Percentiles rank a stretch among this genome's conserved stretches.
Conservation (phyloP, 2,329 filamentous ascomycete genomes). For the Colletotrichum euphorbiae region DNA sequence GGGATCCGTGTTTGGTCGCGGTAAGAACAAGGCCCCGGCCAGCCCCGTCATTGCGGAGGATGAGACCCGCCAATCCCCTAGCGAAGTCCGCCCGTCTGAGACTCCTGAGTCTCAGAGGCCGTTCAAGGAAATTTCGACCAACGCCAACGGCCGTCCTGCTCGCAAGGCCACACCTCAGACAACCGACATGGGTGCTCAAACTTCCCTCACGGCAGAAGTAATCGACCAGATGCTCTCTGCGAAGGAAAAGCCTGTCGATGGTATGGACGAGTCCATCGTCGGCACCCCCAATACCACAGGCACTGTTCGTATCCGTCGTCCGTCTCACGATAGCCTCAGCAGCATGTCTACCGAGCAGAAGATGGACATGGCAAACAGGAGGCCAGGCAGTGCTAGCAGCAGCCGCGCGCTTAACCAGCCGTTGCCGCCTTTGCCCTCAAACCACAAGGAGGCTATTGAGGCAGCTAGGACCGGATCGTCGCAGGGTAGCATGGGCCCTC, state of each 20-base stretch:
- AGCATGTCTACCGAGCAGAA: conserved; percentile 48
- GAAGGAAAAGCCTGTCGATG: conserved; percentile 52
- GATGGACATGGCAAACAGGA: conserved; percentile 47
- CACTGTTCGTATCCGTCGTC: conserved; percentile 56
- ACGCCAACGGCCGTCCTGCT: conserved; percentile 56
- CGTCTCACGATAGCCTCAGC: conserved; percentile 62
- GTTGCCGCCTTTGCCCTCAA: conserved; percentile 79
- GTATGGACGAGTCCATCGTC: conserved; percentile 51
- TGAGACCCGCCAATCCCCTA: conserved; percentile 67
- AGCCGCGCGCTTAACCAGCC: conserved; percentile 57
- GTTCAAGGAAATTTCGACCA: conserved; percentile 73
- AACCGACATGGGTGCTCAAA: conserved; percentile 83
- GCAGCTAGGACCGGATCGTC: conserved; percentile 74
- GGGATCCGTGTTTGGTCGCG: conserved; percentile 58
- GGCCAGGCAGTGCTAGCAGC: conserved; percentile 82
- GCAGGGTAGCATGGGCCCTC: conserved; percentile 80
- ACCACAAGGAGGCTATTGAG: conserved; percentile 88
- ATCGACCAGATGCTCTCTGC: conserved; percentile 81
- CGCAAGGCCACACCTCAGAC: conserved; percentile 59
- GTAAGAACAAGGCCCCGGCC: conserved; percentile 53
- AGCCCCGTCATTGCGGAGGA: conserved; percentile 72
- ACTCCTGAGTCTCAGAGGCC: conserved; percentile 68
- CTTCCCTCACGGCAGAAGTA: conserved; percentile 81
- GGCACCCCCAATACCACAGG: conserved; percentile 54
- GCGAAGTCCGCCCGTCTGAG: conserved; percentile 53